Conservation (phyloP, 1,284 basidiomycete species). For the Bjerkandera adusta region DNA sequence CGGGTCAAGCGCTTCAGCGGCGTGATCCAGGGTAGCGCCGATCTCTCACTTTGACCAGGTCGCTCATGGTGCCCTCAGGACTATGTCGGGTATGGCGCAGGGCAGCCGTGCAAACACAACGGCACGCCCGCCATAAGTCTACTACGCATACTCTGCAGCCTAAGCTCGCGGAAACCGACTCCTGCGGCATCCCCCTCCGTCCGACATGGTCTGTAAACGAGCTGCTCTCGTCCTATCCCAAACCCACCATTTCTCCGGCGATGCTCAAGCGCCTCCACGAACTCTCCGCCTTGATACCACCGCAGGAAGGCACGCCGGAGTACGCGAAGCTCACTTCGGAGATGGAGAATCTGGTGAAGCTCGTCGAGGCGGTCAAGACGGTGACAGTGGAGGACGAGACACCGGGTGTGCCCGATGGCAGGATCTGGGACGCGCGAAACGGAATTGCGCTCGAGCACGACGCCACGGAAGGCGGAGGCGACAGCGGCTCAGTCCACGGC, state of each 20-base stretch:
- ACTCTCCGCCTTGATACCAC: slow-evolving; percentile 68
- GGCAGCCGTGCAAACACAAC: too few species aligned
- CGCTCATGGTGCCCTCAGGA: too few species aligned
- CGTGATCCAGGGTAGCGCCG: too few species aligned
- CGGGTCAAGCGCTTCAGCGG: too few species aligned
- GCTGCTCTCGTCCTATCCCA: slow-evolving; percentile 72
- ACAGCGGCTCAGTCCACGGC: slow-evolving; percentile 29
- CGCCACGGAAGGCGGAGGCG: slow-evolving; percentile 22
- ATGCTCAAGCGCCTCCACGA: slow-evolving; percentile 63
- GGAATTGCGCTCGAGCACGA: slow-evolving; percentile 31
- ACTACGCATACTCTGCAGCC: not conserved
- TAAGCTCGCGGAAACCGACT: slow-evolving; percentile 6
- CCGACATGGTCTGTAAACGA: slow-evolving; percentile 78
- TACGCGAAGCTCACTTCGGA: slow-evolving; percentile 49
- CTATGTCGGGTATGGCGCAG: too few species aligned
- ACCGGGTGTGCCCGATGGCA: slow-evolving; percentile 40
- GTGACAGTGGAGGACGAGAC: slow-evolving; percentile 41
- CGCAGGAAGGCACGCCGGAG: slow-evolving; percentile 50
- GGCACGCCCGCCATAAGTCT: not conserved
- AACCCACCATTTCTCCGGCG: slow-evolving; percentile 51
- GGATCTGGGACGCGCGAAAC: slow-evolving; percentile 39
- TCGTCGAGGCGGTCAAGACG: slow-evolving; percentile 77
- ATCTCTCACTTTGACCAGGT: too few species aligned
- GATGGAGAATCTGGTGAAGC: slow-evolving; percentile 64
- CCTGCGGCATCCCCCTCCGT: slow-evolving; percentile 53